A percentile compares a stretch with the other conserved stretches of the same genome.
Conservation (phyloP, 176 grass and related monocot species). For the Carex littledalei region DNA sequence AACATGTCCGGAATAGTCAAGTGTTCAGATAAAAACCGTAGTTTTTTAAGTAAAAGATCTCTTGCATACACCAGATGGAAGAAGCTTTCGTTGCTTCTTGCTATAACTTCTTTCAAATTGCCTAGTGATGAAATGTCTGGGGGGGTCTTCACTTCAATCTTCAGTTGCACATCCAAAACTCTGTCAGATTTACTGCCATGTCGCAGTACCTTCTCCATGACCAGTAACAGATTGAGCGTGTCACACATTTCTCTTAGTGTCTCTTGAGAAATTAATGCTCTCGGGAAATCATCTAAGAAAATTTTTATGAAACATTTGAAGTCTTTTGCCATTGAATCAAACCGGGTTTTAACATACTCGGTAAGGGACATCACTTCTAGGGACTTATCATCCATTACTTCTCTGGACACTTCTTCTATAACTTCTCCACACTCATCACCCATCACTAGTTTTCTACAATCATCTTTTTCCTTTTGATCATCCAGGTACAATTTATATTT, state of each 20-base stretch:
- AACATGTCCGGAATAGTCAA: slow-evolving; percentile 28
- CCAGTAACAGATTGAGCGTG: not conserved
- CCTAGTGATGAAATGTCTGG: not conserved
- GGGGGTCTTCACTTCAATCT: not conserved
- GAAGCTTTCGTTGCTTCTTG: not conserved
- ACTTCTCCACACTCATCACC: not conserved
- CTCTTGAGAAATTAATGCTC: slow-evolving; percentile 2
- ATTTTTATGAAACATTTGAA: slow-evolving; percentile 11
- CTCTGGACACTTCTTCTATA: no score
- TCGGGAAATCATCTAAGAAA: slow-evolving; percentile 36
- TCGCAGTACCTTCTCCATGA: slow-evolving; percentile 2
- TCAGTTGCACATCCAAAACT: slow-evolving; percentile 21
- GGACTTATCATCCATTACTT: not conserved
- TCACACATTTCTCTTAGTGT: slow-evolving; percentile 16
- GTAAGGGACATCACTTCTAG: slow-evolving; percentile 17
- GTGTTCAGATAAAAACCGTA: not conserved
- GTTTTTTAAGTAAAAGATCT: not conserved
- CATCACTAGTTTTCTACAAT: no score
- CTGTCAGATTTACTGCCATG: not conserved
- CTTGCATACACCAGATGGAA: slow-evolving; percentile 8
- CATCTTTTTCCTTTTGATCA: not conserved
- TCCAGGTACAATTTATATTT: slow-evolving; percentile 25
- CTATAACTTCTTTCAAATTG: not conserved
- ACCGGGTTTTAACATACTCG: slow-evolving; percentile 1
- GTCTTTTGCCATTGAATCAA: not conserved